phyloP scores from a whole-genome alignment of 1,284 basidiomycete species.

The Violaceomyces palustris region DNA sequence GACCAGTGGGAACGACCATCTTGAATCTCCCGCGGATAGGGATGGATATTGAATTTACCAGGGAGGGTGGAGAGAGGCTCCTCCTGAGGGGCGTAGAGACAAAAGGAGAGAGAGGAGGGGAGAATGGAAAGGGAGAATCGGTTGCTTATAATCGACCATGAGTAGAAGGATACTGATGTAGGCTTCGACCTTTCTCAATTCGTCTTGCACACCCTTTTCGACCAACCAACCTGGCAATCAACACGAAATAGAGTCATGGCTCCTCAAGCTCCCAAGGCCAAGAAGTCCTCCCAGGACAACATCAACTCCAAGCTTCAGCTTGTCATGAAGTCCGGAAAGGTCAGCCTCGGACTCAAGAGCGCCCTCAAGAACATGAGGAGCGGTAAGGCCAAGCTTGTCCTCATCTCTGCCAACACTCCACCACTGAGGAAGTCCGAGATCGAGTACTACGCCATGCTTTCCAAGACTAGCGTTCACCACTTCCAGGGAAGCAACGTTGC shows the following conservation, averaged over 20 bases:
- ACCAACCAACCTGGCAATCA: slow-evolving; percentile 14
- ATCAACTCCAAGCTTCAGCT: slow-evolving; percentile 93
- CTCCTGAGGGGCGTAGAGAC: no score
- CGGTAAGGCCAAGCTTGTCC: slow-evolving; percentile 97
- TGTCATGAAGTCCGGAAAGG: slow-evolving; percentile 80
- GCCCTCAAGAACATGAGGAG: slow-evolving; percentile 96
- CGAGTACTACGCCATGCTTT: slow-evolving; percentile 99
- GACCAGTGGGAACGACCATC: no score
- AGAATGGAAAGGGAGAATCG: no score
- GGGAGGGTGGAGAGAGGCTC: no score
- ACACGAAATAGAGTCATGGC: slow-evolving; percentile 62
- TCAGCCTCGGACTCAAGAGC: slow-evolving; percentile 49
- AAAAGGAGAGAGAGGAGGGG: no score
- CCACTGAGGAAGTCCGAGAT: slow-evolving; percentile 98
- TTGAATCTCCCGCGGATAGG: no score
- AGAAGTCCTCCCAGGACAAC: slow-evolving; percentile 67
- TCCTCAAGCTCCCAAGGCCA: slow-evolving; percentile 80
- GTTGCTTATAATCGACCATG: no score
- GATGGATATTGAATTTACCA: no score
- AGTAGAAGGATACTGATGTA: no score
- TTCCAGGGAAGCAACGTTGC: slow-evolving; percentile 90
- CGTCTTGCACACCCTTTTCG: slow-evolving; percentile 8
- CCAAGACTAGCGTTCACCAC: slow-evolving; percentile 92
- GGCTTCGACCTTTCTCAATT: no score
- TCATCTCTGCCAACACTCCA: slow-evolving; percentile 98